Evolutionary conservation across 2,329 filamentous ascomycete genomes (phyloP).

Genomic region (Pezicula carpinea): DNA sequence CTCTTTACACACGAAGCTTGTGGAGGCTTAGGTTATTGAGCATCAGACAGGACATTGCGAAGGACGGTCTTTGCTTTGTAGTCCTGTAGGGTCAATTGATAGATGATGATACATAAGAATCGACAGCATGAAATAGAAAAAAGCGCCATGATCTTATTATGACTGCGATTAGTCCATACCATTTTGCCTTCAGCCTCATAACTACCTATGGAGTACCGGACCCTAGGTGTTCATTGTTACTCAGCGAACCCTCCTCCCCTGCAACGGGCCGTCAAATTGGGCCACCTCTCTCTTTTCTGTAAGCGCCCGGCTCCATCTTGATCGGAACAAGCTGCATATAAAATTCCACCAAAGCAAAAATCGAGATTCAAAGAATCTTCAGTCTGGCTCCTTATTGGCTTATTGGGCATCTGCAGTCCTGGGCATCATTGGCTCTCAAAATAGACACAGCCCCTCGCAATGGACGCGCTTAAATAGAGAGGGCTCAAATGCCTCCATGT

Average conservation of each 20-base stretch:
- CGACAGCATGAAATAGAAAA: too few species aligned
- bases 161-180: too few species aligned
- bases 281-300: slow-evolving; percentile 2
- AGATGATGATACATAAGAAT: too few species aligned
- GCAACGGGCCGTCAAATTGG: background rate
- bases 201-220: slow-evolving; percentile 4
- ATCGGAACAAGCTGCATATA: background rate
- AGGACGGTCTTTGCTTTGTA: slow-evolving; percentile 2
- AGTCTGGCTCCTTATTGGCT: slow-evolving; percentile 12
- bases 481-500: background rate
- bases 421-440: slow-evolving; percentile 8
- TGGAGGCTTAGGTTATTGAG: too few species aligned
- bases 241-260: background rate
- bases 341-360: background rate
- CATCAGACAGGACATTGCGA: background rate
- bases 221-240: background rate
- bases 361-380: background rate
- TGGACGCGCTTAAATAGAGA: slow-evolving; percentile 8
- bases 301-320: slow-evolving; percentile 15
- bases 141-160: too few species aligned
- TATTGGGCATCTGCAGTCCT: background rate
- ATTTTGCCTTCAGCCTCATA: slow-evolving; percentile 2
- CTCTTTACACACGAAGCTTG: too few species aligned
- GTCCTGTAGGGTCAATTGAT: too few species aligned
- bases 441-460: slow-evolving; percentile 22